A percentile compares a stretch with the other conserved stretches of the same genome.
These are phyloP conservation scores for Phanerochaete sordida DNA, from an alignment of 768 basidiomycete genomes.

Conservation along the genomic window DNA sequence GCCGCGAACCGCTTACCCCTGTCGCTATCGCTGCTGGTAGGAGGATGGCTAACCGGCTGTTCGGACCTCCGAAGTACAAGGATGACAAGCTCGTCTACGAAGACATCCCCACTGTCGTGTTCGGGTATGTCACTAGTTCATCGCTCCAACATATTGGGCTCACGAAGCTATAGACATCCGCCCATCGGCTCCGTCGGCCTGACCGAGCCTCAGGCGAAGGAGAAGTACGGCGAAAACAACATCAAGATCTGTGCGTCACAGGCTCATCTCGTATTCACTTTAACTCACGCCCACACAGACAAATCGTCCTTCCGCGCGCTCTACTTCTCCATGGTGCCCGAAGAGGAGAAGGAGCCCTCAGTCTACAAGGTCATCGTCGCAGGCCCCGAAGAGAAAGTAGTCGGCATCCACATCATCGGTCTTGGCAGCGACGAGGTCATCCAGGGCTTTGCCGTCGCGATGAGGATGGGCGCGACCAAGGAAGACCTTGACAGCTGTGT, in stretches of 20 bases:
- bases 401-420: constrained; percentile 95
- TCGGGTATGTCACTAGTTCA: too few relatives aligned
- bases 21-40: constrained; percentile 97
- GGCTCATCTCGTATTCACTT: constrained; percentile 22
- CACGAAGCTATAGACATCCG: constrained; percentile 75
- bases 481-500: constrained; percentile 83
- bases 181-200: constrained; percentile 94
- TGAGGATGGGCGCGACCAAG: constrained; percentile 93
- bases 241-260: constrained; percentile 58
- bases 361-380: constrained; percentile 88
- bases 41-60: constrained; percentile 83
- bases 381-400: constrained; percentile 89
- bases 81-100: constrained; percentile 84
- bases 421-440: constrained; percentile 89
- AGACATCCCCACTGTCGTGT: constrained; percentile 93
- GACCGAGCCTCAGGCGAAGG: constrained; percentile 86
- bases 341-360: constrained; percentile 92
- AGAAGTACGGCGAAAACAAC: constrained; percentile 81
- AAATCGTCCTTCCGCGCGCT: constrained; percentile 78
- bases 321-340: constrained; percentile 89
- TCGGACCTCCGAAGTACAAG: constrained; percentile 84
- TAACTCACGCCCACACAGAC: constrained; percentile 32
- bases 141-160: neutral
- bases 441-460: constrained; percentile 95
- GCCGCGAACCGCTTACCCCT: constrained; percentile 90